Conservation (phyloP, 768 basidiomycete genomes). For the Pulveroboletus ravenelii region DNA sequence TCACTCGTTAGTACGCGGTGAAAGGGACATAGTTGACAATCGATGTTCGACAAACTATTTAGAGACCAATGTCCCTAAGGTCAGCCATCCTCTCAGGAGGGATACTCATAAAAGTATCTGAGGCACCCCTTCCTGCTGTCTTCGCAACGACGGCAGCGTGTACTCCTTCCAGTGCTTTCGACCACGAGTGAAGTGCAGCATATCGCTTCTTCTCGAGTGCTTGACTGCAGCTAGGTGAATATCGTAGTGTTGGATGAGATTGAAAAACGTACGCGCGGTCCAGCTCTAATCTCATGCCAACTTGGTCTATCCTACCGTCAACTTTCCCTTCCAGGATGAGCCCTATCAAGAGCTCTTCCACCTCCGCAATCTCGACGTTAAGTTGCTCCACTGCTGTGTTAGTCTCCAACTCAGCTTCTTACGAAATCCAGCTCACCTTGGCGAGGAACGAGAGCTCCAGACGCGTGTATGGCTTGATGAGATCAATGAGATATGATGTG, state of each 20-base stretch:
- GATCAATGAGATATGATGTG: constrained; percentile 95
- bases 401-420: not conserved
- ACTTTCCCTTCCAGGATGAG: constrained; percentile 97
- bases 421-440: constrained; percentile 47
- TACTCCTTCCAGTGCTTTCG: constrained; percentile 70
- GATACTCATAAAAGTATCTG: constrained; percentile 33
- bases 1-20: constrained; percentile 1
- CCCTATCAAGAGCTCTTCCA: constrained; percentile 89
- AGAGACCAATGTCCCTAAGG: constrained; percentile 27
- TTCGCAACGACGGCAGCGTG: constrained; percentile 75
- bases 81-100: constrained; percentile 31
- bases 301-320: constrained; percentile 95
- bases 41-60: constrained; percentile 7
- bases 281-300: constrained; percentile 86
- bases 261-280: constrained; percentile 62
- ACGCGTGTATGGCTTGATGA: constrained; percentile 96
- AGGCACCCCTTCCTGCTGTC: constrained; percentile 40
- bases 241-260: not conserved
- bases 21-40: not conserved
- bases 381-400: constrained; percentile 63
- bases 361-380: constrained; percentile 87
- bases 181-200: constrained; percentile 75
- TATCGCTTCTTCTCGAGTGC: constrained; percentile 86
- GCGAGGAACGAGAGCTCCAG: constrained; percentile 92
- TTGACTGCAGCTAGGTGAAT: constrained; percentile 50